Base-by-base conservation (phyloP, 164 flowering plant species). In the Vitis cinerea region DNA sequence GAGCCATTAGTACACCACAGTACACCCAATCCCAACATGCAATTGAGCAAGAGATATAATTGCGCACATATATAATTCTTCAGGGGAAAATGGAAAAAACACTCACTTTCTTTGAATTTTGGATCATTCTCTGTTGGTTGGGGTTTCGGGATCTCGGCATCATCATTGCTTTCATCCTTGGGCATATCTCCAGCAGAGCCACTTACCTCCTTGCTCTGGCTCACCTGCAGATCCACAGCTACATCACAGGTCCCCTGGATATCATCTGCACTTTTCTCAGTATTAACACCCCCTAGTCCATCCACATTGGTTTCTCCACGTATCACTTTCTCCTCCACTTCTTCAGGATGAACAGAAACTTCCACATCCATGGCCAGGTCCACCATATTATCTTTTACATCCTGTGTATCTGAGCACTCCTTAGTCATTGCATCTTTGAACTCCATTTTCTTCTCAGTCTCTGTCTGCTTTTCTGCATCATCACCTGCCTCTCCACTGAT, bases 81-180 rank as follows among this genome's bases (percentile, higher is more conserved):
- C 11, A 56, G 61, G 17, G 27, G 10, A 2, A 47, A 62, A 23
- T 9, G 44, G 44, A 37, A 3, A 37, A 6, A 37, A 16, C 16
- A 62, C 65, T 62, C 52, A 62, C 65, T 16, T n/a, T 62, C 8
- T 48, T 62, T 44, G 19, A 16, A 47, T 51, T 62, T 62, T 62
- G 8, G 51, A 15, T 48, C 29, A 13, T 13, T 10, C 2, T 13
- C 65, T 47, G 47, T 27, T 62, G 16, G 13, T 17, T 4, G 19
- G 9, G n/a, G 11, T 64, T 64, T 50, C 7, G 7, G 44, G 0
- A 37, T 37, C 44, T 37, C 44, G 9, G 47, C 65, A n/a, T 48
- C 14, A 10, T 16, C 17, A 15, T 47, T 47, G 52, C 52, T 62
- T 62, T 27, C 37, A 7, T 59, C 44, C 47, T 27, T 59, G 44